Base-by-base conservation (phyloP, 208 protist genomes). In the Leishmania martiniquensis region DNA sequence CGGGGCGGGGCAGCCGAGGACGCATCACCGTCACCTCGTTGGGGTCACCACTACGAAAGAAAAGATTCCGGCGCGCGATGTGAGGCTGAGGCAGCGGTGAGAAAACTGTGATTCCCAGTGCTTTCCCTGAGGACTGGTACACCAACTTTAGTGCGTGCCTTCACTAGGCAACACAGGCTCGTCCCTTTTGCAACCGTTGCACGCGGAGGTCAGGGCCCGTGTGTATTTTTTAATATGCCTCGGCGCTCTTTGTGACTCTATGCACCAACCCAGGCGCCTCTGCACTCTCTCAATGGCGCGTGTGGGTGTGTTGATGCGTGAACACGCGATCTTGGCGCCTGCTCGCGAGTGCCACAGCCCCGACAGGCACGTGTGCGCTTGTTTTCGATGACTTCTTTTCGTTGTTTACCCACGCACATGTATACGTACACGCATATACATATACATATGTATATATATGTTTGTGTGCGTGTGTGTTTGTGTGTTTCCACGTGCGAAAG, bases 1-100 rank as follows among this genome's bases (percentile, higher is more conserved):
- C 63, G 44, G 45, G 62, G 68, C 42, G 1, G 72, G 63, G n/a
- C 72, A 55, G 72, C 37, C 78, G 12, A 77, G 55, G 67, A 47
- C n/a, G 20, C 78, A 66, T 29, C 72, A 59, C 10, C 72, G 55
- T 49, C 72, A 47, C 20, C 73, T 34, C 2, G 37, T 54, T n/a
- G 69, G 45, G 1, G 54, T 29, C 7, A 65, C 71, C 12, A 37
- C 60, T 17, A 32, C n/a, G 52, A 32, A 32, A 10, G 55, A n/a
- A 29, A 60, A 45, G 20, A 25, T 9, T 0, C 52, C 65, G 13
- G 4, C 22, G 70, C 49, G 54, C 47, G 51, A 45, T 29, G 70
- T 34, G 17, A 74, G 37, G 37, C 70, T 44, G 10, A 74, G 13
- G 20, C 44, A 6, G 20, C 34, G 70, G 9, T n/a, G n/a, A n/a